Conservation (phyloP, 2,329 filamentous ascomycete species). For the Stagonosporopsis rhizophila region DNA sequence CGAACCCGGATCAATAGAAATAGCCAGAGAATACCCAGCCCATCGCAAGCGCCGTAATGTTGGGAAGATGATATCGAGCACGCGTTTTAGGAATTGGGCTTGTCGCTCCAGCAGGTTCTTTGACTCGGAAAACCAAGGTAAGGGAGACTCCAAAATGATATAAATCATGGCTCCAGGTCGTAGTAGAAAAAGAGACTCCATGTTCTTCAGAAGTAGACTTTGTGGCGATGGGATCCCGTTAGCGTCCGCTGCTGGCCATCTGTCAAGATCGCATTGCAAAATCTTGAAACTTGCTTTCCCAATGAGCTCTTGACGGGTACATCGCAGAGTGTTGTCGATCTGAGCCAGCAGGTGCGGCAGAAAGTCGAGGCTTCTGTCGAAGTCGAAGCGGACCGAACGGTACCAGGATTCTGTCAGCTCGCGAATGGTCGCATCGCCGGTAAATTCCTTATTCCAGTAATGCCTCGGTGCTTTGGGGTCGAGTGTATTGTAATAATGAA, state of each 20-base stretch:
- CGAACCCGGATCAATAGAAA: conserved; percentile 15
- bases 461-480: conserved; percentile 20
- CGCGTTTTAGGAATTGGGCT: conserved; percentile 5
- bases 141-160: conserved; percentile 9
- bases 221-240: conserved; percentile 14
- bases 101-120: conserved; percentile 16
- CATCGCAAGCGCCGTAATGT: not conserved
- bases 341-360: conserved; percentile 16
- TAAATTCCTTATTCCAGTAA: conserved; percentile 17
- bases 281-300: conserved; percentile 15
- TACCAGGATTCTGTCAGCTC: conserved; percentile 18
- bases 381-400: conserved; percentile 16
- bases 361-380: conserved; percentile 16
- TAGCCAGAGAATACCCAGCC: conserved; percentile 3
- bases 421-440: conserved; percentile 11
- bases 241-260: conserved; percentile 11
- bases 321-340: conserved; percentile 10
- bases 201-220: conserved; percentile 12
- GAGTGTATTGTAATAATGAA: conserved; percentile 14
- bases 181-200: conserved; percentile 15
- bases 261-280: conserved; percentile 11
- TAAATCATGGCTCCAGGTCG: conserved; percentile 9
- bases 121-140: conserved; percentile 9
- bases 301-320: conserved; percentile 11
- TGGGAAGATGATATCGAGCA: conserved; percentile 14